Conservation (phyloP, 1,139 yeast species). For the Pichia sp. region DNA sequence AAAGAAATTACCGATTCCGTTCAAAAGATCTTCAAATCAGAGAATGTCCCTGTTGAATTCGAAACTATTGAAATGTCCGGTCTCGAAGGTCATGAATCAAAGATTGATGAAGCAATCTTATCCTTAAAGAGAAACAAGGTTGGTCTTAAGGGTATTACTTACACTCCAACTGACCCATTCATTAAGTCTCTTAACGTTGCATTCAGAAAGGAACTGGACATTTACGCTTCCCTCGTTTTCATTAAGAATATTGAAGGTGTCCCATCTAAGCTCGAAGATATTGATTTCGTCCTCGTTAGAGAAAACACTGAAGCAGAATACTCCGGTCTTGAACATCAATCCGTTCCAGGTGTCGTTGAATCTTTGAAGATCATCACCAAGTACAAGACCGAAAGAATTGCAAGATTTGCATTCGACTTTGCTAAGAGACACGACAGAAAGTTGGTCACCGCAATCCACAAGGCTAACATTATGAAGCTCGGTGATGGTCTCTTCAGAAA, state of each 20-base stretch:
- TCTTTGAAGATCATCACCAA: constrained; percentile 92
- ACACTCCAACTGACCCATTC: constrained; percentile 70
- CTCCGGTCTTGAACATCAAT: constrained; percentile 97
- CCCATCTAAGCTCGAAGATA: constrained; percentile 76
- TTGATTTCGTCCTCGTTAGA: constrained; percentile 91
- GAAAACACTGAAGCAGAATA: constrained; percentile 98
- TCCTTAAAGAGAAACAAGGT: constrained; percentile 94
- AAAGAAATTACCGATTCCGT: constrained; percentile 94
- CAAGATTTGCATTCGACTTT: constrained; percentile 94
- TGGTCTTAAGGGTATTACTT: constrained; percentile 93
- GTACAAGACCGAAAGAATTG: constrained; percentile 93
- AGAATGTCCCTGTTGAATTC: constrained; percentile 89
- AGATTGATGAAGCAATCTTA: constrained; percentile 79
- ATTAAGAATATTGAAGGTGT: constrained; percentile 96
- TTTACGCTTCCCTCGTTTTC: constrained; percentile 87
- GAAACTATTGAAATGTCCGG: constrained; percentile 89
- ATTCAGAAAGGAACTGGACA: constrained; percentile 90
- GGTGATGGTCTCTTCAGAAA: constrained; percentile 98
- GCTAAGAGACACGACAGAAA: constrained; percentile 90
- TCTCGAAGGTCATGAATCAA: constrained; percentile 47
- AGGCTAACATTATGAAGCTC: constrained; percentile 98
- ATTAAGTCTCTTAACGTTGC: constrained; percentile 89
- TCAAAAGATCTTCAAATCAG: constrained; percentile 77
- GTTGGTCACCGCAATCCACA: constrained; percentile 94
- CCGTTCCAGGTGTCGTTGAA: constrained; percentile 97